Conservation (phyloP, 768 basidiomycete genomes). For the Lactarius akahatsu region DNA sequence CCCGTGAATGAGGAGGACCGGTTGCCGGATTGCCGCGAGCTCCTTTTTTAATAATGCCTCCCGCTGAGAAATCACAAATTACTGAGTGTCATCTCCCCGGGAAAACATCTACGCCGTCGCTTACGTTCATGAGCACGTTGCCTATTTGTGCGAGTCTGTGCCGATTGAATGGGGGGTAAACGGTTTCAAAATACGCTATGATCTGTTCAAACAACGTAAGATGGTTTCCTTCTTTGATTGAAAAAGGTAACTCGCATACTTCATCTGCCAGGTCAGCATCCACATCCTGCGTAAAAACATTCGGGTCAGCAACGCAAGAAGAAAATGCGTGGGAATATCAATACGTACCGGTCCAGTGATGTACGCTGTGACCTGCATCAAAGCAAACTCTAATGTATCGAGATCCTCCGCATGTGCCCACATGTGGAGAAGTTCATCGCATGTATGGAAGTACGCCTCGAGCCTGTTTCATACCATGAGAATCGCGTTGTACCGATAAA, state of each 20-base stretch:
- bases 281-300: conserved; percentile 10
- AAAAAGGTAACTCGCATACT: not conserved
- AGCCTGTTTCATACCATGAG: conserved; percentile 11
- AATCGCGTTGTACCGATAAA: not conserved
- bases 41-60: conserved; percentile 20
- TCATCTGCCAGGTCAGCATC: conserved; percentile 21
- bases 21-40: conserved; percentile 23
- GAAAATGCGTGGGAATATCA: not conserved
- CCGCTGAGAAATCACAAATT: conserved; percentile 5
- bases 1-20: conserved; percentile 26
- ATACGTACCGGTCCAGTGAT: conserved; percentile 29
- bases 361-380: conserved; percentile 32
- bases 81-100: not conserved
- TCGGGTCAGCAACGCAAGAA: not conserved
- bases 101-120: not conserved
- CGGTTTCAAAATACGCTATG: conserved; percentile 28
- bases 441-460: conserved; percentile 31
- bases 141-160: conserved; percentile 21
- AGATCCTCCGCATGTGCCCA: conserved; percentile 33
- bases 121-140: conserved; percentile 27
- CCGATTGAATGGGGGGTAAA: conserved; percentile 30
- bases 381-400: conserved; percentile 32
- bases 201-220: conserved; percentile 19
- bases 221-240: not conserved
- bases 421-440: conserved; percentile 32